These are phyloP conservation scores for Ophiocordyceps sinensis DNA, from an alignment of 2,329 filamentous ascomycete genomes.

Conservation along the genomic window DNA sequence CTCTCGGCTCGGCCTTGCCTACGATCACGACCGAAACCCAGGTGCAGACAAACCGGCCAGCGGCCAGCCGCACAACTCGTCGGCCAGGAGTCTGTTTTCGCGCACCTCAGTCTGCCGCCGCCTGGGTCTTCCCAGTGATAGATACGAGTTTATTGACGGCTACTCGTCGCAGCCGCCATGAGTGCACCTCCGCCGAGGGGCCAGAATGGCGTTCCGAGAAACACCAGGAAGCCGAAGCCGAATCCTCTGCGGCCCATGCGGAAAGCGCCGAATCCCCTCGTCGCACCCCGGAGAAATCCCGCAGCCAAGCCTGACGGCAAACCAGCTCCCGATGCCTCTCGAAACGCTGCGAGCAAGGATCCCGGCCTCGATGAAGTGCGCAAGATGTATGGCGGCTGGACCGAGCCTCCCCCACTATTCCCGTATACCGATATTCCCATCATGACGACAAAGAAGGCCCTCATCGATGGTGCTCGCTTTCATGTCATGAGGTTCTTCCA, in stretches of 20 bases:
- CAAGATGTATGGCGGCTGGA: slow-evolving; percentile 41
- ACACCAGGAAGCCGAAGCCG: slow-evolving; percentile 15
- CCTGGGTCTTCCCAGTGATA: no score
- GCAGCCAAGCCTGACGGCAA: slow-evolving; percentile 9
- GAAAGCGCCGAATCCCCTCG: slow-evolving; percentile 43
- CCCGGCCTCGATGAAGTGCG: slow-evolving; percentile 26
- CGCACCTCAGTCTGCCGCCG: no score
- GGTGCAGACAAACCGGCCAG: no score
- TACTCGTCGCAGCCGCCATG: slow-evolving; percentile 18
- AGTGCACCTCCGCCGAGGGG: slow-evolving; percentile 24
- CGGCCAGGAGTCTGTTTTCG: no score
- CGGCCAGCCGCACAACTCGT: no score
- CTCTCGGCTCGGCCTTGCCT: no score
- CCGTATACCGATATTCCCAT: slow-evolving; percentile 49
- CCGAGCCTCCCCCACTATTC: slow-evolving; percentile 30
- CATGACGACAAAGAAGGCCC: slow-evolving; percentile 66
- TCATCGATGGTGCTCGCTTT: slow-evolving; percentile 67
- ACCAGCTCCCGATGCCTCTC: slow-evolving; percentile 7
- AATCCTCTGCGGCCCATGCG: slow-evolving; percentile 26
- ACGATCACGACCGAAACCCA: no score
- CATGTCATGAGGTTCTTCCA: slow-evolving; percentile 73
- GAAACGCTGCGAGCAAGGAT: slow-evolving; percentile 11
- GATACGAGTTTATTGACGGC: background rate
- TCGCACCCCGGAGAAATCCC: slow-evolving; percentile 41
- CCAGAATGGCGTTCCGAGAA: slow-evolving; percentile 17